Percentiles rank a stretch among this genome's conserved stretches.
phyloP scores from a whole-genome alignment of 2,329 filamentous ascomycete genomes.

The Colletotrichum orchidophilum region DNA sequence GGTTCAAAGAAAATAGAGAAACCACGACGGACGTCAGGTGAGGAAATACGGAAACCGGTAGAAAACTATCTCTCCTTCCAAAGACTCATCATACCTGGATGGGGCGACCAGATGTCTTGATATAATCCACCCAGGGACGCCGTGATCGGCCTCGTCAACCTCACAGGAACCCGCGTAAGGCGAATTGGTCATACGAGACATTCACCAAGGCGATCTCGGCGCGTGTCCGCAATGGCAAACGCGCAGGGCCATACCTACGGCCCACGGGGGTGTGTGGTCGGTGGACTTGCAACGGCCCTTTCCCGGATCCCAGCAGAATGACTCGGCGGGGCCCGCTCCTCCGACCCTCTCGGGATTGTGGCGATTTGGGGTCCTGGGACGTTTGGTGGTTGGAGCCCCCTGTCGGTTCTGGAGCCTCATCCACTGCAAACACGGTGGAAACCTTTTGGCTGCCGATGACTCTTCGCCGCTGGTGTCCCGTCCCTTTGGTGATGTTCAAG shows the following conservation, averaged over 20 bases:
- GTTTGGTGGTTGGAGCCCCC: conserved; percentile 4
- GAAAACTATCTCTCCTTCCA: background rate
- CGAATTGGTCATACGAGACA: conserved; percentile 26
- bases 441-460: background rate
- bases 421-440: conserved; percentile 5
- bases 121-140: conserved; percentile 26
- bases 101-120: conserved; percentile 19
- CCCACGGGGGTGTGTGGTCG: background rate
- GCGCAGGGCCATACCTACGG: background rate
- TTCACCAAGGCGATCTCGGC: conserved; percentile 30
- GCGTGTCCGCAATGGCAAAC: conserved; percentile 8
- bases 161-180: conserved; percentile 7
- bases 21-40: conserved; percentile 1
- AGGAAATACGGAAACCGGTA: conserved; percentile 3
- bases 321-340: conserved; percentile 26
- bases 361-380: conserved; percentile 10
- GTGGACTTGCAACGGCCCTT: background rate
- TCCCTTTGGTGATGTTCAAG: background rate
- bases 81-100: background rate
- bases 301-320: conserved; percentile 3
- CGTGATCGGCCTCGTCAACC: conserved; percentile 26
- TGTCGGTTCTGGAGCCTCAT: conserved; percentile 21
- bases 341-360: conserved; percentile 27
- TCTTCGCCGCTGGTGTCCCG: background rate
- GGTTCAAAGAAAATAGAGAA: background rate